Evolutionary conservation across 352 stramenopile genomes (phyloP).

Genomic region (Stramenopiles sp.): DNA sequence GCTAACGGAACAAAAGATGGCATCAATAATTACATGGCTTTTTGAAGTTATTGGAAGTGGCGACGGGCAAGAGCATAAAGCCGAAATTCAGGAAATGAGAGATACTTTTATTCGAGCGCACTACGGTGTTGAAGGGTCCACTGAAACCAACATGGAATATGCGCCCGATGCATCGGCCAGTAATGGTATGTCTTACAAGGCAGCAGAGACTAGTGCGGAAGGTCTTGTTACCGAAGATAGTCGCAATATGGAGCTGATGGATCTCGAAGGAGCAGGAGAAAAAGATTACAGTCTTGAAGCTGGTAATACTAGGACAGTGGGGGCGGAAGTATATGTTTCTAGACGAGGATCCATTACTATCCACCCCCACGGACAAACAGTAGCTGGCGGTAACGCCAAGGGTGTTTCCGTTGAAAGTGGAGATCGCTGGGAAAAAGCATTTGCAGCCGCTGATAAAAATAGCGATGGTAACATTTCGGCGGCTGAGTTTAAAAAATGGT

Average conservation of each 20-base stretch:
- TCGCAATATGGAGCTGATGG: no score
- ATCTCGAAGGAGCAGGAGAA: not conserved
- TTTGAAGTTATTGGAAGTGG: constrained; percentile 3
- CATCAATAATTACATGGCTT: constrained; percentile 1
- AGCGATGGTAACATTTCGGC: not conserved
- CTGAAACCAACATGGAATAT: not conserved
- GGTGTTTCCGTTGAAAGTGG: not conserved
- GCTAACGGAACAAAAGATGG: not conserved
- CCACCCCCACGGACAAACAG: no score
- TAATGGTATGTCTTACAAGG: not conserved
- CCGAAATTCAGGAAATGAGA: not conserved
- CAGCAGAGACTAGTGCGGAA: not conserved
- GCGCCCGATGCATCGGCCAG: not conserved
- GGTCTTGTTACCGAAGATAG: no score
- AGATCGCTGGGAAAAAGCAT: not conserved
- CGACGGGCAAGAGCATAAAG: not conserved
- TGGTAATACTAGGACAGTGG: no score
- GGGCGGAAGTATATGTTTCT: no score
- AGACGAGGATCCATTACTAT: no score
- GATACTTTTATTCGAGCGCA: not conserved
- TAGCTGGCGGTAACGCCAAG: no score
- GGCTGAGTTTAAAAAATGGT: not conserved
- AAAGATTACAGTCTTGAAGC: not conserved
- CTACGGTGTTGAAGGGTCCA: not conserved
- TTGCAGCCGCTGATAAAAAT: not conserved